These are phyloP conservation scores for Alternaria atra DNA, from an alignment of 2,329 filamentous ascomycete species.

Conservation along the genomic window DNA sequence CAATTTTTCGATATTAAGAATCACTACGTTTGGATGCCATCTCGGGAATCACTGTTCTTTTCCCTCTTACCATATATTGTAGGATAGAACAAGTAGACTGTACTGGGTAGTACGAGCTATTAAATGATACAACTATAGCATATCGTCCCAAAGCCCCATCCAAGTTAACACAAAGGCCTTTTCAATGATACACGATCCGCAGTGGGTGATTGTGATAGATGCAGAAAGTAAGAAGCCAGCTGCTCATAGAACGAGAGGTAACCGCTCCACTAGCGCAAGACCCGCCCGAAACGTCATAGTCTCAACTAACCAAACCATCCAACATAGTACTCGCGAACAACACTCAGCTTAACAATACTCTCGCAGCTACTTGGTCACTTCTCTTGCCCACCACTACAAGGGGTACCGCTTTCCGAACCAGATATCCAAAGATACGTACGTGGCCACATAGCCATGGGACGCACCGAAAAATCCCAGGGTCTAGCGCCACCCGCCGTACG, in stretches of 20 bases:
- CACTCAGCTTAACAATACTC: background rate
- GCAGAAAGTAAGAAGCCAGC: background rate
- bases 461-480: constrained; percentile 47
- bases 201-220: background rate
- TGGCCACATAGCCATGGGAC: constrained; percentile 42
- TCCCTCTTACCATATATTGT: background rate
- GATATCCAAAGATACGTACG: background rate
- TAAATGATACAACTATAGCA: background rate
- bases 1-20: background rate
- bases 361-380: background rate
- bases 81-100: background rate
- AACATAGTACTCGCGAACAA: constrained; percentile 19
- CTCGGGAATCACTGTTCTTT: background rate
- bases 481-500: constrained; percentile 50
- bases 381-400: background rate
- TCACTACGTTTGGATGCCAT: background rate
- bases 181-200: background rate
- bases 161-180: too few species aligned
- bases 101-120: background rate
- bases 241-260: background rate
- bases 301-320: constrained; percentile 11
- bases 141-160: background rate
- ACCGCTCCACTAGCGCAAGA: background rate
- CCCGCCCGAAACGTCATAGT: constrained; percentile 13
- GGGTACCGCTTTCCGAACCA: background rate